phyloP scores from a whole-genome alignment of 2,329 filamentous ascomycete genomes.

The Phyllachora maydis region DNA sequence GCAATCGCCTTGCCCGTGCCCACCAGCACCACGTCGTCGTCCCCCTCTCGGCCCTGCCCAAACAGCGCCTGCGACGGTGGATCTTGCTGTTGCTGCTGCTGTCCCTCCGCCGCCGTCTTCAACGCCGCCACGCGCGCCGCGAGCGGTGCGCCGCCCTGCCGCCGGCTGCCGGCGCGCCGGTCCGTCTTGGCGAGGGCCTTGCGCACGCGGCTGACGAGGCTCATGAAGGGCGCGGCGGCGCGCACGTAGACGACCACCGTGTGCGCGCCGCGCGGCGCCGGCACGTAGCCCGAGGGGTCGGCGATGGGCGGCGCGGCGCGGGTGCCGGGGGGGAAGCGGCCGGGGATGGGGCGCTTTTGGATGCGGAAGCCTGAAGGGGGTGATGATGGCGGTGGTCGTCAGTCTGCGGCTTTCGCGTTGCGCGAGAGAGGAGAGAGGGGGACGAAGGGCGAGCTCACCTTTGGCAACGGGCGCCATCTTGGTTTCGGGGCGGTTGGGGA shows the following conservation, averaged over 20 bases:
- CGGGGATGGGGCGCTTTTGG: constrained; percentile 21
- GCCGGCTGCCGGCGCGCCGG: too few relatives aligned
- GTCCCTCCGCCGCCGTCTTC: too few relatives aligned
- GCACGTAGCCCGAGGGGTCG: constrained; percentile 7
- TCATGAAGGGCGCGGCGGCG: constrained; percentile 43
- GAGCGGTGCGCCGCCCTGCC: too few relatives aligned
- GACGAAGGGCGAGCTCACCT: constrained; percentile 5
- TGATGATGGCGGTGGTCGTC: constrained; percentile 1
- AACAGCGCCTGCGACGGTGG: constrained; percentile 9
- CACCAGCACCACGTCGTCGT: constrained; percentile 30
- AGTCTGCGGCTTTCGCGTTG: too few relatives aligned
- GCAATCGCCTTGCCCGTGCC: constrained; percentile 48
- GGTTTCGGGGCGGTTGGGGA: constrained; percentile 6
- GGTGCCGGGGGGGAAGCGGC: constrained; percentile 2
- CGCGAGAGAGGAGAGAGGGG: neutral
- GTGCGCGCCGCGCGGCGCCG: constrained; percentile 5
- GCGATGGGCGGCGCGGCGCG: constrained; percentile 1
- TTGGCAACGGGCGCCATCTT: constrained; percentile 16
- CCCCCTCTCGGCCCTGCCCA: constrained; percentile 18
- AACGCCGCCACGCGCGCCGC: constrained; percentile 18
- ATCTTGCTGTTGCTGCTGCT: constrained; percentile 9
- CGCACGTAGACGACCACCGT: constrained; percentile 40
- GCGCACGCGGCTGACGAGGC: constrained; percentile 42
- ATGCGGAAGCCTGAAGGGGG: constrained; percentile 20
- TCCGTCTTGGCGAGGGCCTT: constrained; percentile 43